Evolutionary conservation across 208 protist genomes (phyloP).

Genomic region (Leptomonas seymouri): DNA sequence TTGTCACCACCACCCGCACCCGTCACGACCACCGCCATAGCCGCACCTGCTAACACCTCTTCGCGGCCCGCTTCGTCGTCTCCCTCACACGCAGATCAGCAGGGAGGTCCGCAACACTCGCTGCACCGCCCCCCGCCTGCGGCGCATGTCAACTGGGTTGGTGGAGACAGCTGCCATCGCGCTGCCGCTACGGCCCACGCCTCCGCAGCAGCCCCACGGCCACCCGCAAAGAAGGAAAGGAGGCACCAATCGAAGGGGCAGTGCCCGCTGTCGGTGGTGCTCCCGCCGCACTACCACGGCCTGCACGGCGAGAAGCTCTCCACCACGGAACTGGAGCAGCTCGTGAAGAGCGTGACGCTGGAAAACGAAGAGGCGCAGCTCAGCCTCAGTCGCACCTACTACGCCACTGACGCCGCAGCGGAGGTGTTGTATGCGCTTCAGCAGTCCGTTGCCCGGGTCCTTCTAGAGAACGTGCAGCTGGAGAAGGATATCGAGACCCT

Average conservation of each 20-base stretch:
- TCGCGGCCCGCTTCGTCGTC: background rate
- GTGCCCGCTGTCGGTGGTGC: constrained; percentile 15
- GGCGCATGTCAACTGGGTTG: background rate
- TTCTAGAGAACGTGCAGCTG: constrained; percentile 59
- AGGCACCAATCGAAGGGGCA: background rate
- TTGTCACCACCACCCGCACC: background rate
- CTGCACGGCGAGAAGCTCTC: constrained; percentile 33
- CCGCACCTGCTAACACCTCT: background rate
- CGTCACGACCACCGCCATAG: background rate
- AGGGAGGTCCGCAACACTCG: background rate
- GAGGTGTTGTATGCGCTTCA: constrained; percentile 42
- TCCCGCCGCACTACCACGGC: constrained; percentile 34
- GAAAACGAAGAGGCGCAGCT: constrained; percentile 15
- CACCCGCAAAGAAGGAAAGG: constrained; percentile 1
- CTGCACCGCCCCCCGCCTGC: background rate
- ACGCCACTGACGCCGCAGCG: constrained; percentile 23
- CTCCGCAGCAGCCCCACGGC: background rate
- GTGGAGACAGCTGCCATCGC: background rate
- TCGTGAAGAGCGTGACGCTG: constrained; percentile 8
- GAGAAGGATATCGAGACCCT: constrained; percentile 43
- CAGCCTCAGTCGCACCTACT: constrained; percentile 16
- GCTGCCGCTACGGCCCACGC: background rate
- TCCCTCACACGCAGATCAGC: background rate
- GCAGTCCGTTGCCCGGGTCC: constrained; percentile 35
- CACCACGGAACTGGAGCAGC: constrained; percentile 30